Conservation (phyloP, 2,329 filamentous ascomycete genomes). For the Ophiognomonia clavigignenti-juglandacearum region DNA sequence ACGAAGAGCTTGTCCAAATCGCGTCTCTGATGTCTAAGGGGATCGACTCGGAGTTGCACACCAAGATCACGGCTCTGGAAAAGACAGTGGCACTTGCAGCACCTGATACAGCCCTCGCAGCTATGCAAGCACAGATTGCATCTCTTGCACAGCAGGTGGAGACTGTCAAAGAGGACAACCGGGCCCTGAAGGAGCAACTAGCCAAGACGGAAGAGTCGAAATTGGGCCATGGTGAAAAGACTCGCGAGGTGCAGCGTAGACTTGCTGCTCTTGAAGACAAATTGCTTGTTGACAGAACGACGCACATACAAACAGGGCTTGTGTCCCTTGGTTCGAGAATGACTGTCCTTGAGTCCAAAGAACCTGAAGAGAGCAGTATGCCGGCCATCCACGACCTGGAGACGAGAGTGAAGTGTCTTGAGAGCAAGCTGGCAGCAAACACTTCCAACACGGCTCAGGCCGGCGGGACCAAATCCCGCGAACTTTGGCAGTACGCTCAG, state of each 20-base stretch:
- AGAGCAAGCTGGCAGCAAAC: neutral
- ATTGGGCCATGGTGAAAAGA: neutral
- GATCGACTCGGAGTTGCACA: no score
- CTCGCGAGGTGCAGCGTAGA: neutral
- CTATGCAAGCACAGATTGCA: neutral
- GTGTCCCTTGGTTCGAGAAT: neutral
- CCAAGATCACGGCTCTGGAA: no score
- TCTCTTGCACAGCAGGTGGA: no score
- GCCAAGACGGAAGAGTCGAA: neutral
- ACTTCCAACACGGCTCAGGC: no score
- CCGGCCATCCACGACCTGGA: neutral
- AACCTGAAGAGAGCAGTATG: neutral
- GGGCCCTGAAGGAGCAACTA: neutral
- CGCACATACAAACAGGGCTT: neutral
- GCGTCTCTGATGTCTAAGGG: no score
- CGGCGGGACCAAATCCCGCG: no score
- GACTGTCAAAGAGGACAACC: no score
- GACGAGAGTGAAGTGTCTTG: neutral
- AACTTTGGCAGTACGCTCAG: no score
- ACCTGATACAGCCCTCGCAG: neutral
- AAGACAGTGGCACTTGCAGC: no score
- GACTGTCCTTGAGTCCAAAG: no score
- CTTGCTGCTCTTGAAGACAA: neutral
- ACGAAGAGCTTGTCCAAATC: no score
- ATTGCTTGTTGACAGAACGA: no score